Evolutionary conservation across 108 stramenopile species (phyloP).

Genomic region (Nitzschia putrida): DNA sequence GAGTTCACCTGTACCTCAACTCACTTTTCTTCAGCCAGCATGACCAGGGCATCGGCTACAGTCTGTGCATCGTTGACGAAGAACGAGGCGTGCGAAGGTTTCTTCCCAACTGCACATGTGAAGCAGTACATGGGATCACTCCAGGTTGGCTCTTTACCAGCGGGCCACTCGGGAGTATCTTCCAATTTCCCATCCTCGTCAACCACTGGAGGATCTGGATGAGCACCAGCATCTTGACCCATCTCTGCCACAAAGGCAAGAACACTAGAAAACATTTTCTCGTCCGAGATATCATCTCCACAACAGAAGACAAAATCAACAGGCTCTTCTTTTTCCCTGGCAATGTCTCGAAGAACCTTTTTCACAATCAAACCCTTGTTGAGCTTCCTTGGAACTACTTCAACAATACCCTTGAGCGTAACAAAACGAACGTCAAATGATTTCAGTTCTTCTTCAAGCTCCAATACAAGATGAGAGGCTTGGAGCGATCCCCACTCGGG

Average conservation of each 20-base stretch:
- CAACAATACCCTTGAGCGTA: conserved; percentile 86
- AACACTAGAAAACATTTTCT: conserved; percentile 95
- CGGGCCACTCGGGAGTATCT: conserved; percentile 17
- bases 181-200: conserved; percentile 42
- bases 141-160: conserved; percentile 1
- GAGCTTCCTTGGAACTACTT: conserved; percentile 82
- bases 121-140: conserved; percentile 60
- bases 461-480: conserved; percentile 87
- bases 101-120: conserved; percentile 85
- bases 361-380: conserved; percentile 89
- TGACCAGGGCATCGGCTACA: conserved; percentile 71
- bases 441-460: conserved; percentile 86
- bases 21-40: conserved; percentile 33
- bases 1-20: neutral
- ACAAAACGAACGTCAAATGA: conserved; percentile 93
- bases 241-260: conserved; percentile 76
- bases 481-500: conserved; percentile 98
- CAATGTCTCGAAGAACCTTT: conserved; percentile 74
- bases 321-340: conserved; percentile 30
- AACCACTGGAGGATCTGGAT: conserved; percentile 55
- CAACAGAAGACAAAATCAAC: conserved; percentile 92
- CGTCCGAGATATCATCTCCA: conserved; percentile 95
- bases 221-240: conserved; percentile 49
- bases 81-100: conserved; percentile 81
- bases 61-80: conserved; percentile 82